Evolutionary conservation across 1,284 basidiomycete species (phyloP).

Genomic region (Ganoderma sp.): DNA sequence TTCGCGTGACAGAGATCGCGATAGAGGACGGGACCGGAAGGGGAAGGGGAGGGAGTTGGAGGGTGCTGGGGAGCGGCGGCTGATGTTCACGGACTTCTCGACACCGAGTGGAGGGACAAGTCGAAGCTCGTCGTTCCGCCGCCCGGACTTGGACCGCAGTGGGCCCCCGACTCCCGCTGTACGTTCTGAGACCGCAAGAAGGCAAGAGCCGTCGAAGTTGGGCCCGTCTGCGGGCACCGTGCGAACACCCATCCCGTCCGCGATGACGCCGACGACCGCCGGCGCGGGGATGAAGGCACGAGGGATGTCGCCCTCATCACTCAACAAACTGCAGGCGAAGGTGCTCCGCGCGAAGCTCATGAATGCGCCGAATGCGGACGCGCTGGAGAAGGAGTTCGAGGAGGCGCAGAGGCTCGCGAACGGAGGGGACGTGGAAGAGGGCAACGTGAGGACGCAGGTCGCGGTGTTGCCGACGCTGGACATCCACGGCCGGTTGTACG

Average conservation of each 20-base stretch:
- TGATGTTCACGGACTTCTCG: conserved; percentile 69
- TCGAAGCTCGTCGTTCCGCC: conserved; percentile 79
- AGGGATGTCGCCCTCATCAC: conserved; percentile 71
- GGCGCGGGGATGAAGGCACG: conserved; percentile 48
- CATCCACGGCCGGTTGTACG: conserved; percentile 86
- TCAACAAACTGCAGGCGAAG: conserved; percentile 94
- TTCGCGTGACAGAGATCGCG: conserved; percentile 30
- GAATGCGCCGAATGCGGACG: conserved; percentile 72
- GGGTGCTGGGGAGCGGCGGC: conserved; percentile 55
- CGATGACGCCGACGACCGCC: conserved; percentile 75
- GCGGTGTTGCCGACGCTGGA: conserved; percentile 93
- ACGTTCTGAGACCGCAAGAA: conserved; percentile 48
- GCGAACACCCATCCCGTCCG: conserved; percentile 86
- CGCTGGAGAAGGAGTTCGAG: conserved; percentile 87
- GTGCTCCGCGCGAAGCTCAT: conserved; percentile 92
- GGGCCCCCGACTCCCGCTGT: conserved; percentile 61
- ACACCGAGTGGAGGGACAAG: conserved; percentile 68
- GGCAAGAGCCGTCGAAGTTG: conserved; percentile 59
- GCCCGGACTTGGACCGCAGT: conserved; percentile 72
- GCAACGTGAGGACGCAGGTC: conserved; percentile 62
- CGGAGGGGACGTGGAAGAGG: conserved; percentile 48
- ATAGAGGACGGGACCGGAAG: conserved; percentile 40
- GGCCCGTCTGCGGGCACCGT: conserved; percentile 46
- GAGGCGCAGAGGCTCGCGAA: conserved; percentile 59
- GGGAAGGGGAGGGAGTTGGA: conserved; percentile 44